Percentiles rank a stretch among this genome's conserved stretches.
Conservation (phyloP, 2,329 filamentous ascomycete genomes). For the Davidsoniella australis region DNA sequence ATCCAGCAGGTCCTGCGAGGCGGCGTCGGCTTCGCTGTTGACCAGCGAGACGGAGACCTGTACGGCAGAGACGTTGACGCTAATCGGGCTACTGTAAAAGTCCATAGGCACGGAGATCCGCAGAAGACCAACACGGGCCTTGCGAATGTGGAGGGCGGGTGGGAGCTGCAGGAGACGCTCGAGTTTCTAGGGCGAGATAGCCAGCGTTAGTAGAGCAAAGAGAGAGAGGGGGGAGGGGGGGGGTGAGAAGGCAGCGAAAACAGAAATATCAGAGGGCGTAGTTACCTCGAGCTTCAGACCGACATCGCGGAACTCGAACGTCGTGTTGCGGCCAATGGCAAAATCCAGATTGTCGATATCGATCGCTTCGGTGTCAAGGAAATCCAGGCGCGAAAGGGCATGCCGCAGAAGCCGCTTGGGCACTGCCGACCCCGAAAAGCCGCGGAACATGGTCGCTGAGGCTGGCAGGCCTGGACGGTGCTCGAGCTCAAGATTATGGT, state of each 20-base stretch:
- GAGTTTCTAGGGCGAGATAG: conserved; percentile 52
- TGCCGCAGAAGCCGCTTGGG: conserved; percentile 82
- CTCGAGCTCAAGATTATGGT: too few relatives aligned
- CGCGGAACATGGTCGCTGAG: conserved; percentile 37
- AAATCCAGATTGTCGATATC: conserved; percentile 78
- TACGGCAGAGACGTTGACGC: conserved; percentile 66
- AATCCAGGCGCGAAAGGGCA: conserved; percentile 63
- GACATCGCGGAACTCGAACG: conserved; percentile 75
- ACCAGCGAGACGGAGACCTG: conserved; percentile 48
- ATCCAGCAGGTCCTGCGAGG: conserved; percentile 10
- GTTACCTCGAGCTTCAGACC: conserved; percentile 60
- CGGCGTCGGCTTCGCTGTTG: neutral
- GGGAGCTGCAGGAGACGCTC: conserved; percentile 59
- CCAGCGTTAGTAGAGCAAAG: conserved; percentile 1
- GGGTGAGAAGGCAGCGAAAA: neutral
- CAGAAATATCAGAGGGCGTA: conserved; percentile 10
- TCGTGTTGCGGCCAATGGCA: conserved; percentile 62
- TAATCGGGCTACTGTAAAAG: conserved; percentile 70
- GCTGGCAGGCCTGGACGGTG: too few relatives aligned
- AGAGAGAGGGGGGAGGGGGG: neutral
- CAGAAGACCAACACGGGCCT: conserved; percentile 58
- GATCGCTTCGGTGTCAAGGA: conserved; percentile 74
- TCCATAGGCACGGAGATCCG: conserved; percentile 76
- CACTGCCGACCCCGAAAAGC: conserved; percentile 51
- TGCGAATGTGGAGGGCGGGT: conserved; percentile 49